Base-by-base conservation (phyloP, 2,329 filamentous ascomycete genomes). In the Penicillium sp. region DNA sequence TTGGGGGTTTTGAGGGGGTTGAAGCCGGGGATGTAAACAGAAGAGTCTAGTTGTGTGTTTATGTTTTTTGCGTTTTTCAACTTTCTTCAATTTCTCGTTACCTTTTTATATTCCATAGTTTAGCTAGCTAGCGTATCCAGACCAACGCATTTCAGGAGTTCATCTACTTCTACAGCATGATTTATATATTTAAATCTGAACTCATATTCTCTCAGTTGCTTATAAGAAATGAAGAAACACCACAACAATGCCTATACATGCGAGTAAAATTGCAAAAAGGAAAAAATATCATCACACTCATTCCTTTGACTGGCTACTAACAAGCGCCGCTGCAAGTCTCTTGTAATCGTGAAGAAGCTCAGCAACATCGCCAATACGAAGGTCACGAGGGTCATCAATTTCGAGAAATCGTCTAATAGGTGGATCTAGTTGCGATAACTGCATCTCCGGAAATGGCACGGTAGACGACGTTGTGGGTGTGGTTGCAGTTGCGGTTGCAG, bases 391-490 rank as follows among this genome's bases (percentile, higher is more conserved):
- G 66, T 86, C 86, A 64, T 88, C 80, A 56, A 88, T 70, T 63
- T 90, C 86, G 76, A 92, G 81, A 69, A 92, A 92, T 51, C 85
- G 83, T 69, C 85, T 83, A 61, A 87, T 85, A 0, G 89, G 88
- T 24, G 87, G 87, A 6, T 82, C 67, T 12, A 68, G 56, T 26
- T 65, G 68, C 7, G 60, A 51, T 3, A 60, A 45, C 24, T 38
- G 30, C 33, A 35, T 33, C 11, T 30, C 4, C 3, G 52, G 52
- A 4, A 55, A 55, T 50, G 56, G 46, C 6, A 54, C 21, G 18
- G 50, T 23, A 26, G 56, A 51, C 33, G 53, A 23, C 30, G 30
- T 35, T 35, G 30, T 35, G n/a, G n/a, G n/a, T 35, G 30, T 16
- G 12, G 30, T 11, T 16, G 30, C 16, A 3, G 14, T 16, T 16